Evolutionary conservation across 352 stramenopile genomes (phyloP).

Genomic region (Phytopythium sindhum): DNA sequence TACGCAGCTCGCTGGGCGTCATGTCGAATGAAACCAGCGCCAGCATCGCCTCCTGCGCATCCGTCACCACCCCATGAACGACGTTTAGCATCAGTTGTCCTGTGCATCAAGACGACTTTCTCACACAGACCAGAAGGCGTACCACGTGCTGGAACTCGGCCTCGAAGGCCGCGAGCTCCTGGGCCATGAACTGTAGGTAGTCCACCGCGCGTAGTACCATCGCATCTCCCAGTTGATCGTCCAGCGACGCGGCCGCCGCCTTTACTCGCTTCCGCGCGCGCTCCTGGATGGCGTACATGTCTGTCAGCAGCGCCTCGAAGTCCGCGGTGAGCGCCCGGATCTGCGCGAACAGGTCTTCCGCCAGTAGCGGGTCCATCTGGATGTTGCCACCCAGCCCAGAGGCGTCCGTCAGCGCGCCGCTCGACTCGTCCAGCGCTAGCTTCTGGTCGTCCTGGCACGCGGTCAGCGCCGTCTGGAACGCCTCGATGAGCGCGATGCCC

Average conservation of each 20-base stretch:
- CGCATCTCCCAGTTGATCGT: constrained; percentile 7
- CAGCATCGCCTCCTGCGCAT: constrained; percentile 53
- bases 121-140: constrained; percentile 9
- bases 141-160: constrained; percentile 82
- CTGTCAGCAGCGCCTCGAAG: constrained; percentile 50
- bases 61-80: no score
- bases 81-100: neutral
- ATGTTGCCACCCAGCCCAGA: constrained; percentile 24
- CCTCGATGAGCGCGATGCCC: constrained; percentile 60
- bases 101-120: no score
- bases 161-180: constrained; percentile 70
- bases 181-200: constrained; percentile 69
- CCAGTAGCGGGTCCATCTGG: constrained; percentile 64
- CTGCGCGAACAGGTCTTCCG: constrained; percentile 65
- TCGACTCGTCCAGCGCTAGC: constrained; percentile 2
- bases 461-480: constrained; percentile 62
- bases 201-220: constrained; percentile 42
- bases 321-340: constrained; percentile 38
- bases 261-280: constrained; percentile 25
- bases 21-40: constrained; percentile 66
- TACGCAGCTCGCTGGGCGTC: constrained; percentile 63
- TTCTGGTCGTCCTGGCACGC: constrained; percentile 25
- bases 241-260: neutral
- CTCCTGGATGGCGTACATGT: constrained; percentile 56
- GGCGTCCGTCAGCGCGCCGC: constrained; percentile 10